Evolutionary conservation across 495 filamentous ascomycete species (phyloP), one percentile per base, ranked within the genome.

Genomic region (Pseudevernia furfuracea): DNA sequence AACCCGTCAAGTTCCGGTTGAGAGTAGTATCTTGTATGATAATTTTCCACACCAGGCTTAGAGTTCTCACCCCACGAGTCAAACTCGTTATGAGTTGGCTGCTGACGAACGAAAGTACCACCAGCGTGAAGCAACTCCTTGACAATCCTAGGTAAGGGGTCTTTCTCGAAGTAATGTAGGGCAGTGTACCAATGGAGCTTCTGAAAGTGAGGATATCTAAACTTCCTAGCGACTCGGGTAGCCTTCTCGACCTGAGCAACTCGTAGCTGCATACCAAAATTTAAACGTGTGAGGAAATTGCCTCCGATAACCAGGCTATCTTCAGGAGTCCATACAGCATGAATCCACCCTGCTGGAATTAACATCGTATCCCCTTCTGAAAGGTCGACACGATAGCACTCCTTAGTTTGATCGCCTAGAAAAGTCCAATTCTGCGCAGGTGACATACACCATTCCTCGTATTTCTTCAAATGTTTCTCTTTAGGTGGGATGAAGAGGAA

Each of bases 401-500:
- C 87, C 66, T 88, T 87, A 15, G 86, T 88, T 69, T 87, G 83
- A 59, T 84, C 79, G 0, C 82, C 83, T 23, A 89, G 78, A 65
- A 85, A 89, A 4, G 85, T 88, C 62, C 79, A 83, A 64, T 89
- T 86, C 71, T 89, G 87, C n/a, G 83, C 82, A 15, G 85, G 85
- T 34, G 85, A 86, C 67, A 85, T 84, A 68, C 85, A 89, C 88
- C 88, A 91, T 61, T 89, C 83, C 71, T 90, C 87, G 68, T 91
- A 91, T 60, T 84, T 87, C 74, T 90, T 89, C 57, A 91, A 74
- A 66, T 90, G 80, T 69, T 88, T 86, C 65, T 87, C 82, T 62
- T 88, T 89, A 1, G 88, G 88, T 10, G 85, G 85, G 59, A 90
- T 89, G 77, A 90, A 89, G 71, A 91, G 86, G 71, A 91, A 91